Evolutionary conservation across 2,329 filamentous ascomycete species (phyloP).

Genomic region (Trichoderma sp.): DNA sequence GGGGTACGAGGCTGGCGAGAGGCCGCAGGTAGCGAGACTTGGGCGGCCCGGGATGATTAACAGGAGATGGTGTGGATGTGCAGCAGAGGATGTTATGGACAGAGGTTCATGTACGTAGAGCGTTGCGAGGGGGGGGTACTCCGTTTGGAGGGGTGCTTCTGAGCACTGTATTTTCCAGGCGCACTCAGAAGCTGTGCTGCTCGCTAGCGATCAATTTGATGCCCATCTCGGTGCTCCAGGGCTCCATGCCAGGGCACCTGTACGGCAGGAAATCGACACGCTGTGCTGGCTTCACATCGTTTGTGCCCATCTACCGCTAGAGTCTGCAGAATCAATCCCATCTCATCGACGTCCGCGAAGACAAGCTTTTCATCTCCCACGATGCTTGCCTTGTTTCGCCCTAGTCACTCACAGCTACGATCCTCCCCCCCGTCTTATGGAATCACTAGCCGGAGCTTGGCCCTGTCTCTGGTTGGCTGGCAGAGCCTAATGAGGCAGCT

Average conservation of each 20-base stretch:
- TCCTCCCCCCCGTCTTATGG: neutral
- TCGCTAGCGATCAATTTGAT: neutral
- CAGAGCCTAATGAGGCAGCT: slow-evolving; percentile 1
- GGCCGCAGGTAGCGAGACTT: neutral
- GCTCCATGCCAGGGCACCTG: too few species aligned
- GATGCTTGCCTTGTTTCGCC: neutral
- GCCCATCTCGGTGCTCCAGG: too few species aligned
- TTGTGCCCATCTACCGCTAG: too few species aligned
- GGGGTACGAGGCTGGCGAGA: neutral
- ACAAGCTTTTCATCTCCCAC: neutral
- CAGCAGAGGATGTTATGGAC: neutral
- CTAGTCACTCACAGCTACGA: neutral
- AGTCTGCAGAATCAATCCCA: too few species aligned
- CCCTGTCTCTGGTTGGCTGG: slow-evolving; percentile 2
- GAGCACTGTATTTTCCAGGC: neutral
- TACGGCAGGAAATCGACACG: too few species aligned
- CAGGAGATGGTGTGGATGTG: neutral
- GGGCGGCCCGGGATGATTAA: neutral
- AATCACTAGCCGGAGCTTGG: neutral
- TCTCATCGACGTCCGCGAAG: neutral
- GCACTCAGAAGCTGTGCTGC: too few species aligned
- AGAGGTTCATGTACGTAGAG: neutral
- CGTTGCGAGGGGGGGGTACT: neutral
- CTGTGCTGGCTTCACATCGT: neutral
- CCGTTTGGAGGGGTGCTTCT: neutral